Evolutionary conservation across 2,329 filamentous ascomycete genomes (phyloP), one percentile per base, ranked within the genome.

Genomic region (Trichothecium sympodiale): DNA sequence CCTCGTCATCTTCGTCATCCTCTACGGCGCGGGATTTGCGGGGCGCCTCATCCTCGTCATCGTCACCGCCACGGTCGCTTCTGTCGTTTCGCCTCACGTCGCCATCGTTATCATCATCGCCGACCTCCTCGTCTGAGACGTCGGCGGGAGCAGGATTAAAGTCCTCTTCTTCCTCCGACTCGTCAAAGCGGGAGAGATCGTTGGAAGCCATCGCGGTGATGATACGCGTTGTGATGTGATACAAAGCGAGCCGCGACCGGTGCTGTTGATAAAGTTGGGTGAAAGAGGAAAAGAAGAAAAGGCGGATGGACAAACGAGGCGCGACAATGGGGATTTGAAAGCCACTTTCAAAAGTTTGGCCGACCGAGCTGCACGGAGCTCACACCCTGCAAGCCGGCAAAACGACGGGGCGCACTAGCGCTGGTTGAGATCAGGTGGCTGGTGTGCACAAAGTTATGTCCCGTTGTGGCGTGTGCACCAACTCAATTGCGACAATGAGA

Each of bases 141-240:
- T 85, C 75, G 41, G 75, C 80, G 15, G 81, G 80, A 33, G 71
- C 76, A 34, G 87, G 88, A 56, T 94, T 94, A 70, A 95, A 94
- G 56, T 89, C 82, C 41, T 83, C 80, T 48, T 93, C 87, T 34
- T 91, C 84, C 38, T 84, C 81, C 40, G 74, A 79, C 41, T 79
- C 74, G 49, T 75, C 67, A 51, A 64, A 70, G 42, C 65, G 64
- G 41, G 62, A 57, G 46, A 51, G 57, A 37, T 67, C 61, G 49
- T 60, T 64, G 29, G 61, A 59, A 41, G 65, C 60, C 67, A 74
- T 72, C 39, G 49, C 61, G 46, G 39, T 45, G n/a, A n/a, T n/a
- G 28, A 17, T 36, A 31, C 38, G 33, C 31, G 17, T 16, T 34
- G 13, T 15, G 23, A 31, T 14, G 9, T 13, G 28, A 35, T 15